Conservation (phyloP, 1,284 basidiomycete genomes). For the Xerocomus cyaneibrunnescens region DNA sequence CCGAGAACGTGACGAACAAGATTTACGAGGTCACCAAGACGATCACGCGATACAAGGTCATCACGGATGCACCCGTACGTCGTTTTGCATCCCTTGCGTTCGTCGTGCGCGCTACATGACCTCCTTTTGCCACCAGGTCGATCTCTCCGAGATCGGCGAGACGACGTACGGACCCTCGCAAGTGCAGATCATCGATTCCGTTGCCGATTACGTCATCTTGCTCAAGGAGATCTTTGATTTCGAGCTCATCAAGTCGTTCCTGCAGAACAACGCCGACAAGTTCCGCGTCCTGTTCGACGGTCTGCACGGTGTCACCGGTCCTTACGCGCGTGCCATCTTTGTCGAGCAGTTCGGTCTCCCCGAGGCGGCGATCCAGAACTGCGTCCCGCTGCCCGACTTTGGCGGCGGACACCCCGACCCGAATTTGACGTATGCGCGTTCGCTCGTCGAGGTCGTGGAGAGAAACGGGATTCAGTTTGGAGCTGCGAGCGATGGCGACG, state of each 20-base stretch:
- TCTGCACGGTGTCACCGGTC: constrained; percentile 95
- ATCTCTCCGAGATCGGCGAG: constrained; percentile 83
- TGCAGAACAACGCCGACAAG: constrained; percentile 63
- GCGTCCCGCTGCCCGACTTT: constrained; percentile 89
- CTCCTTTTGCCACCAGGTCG: constrained; percentile 51
- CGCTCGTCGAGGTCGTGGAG: constrained; percentile 92
- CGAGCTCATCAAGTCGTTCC: constrained; percentile 87
- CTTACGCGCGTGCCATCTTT: constrained; percentile 91
- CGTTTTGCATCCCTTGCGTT: background rate
- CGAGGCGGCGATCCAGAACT: constrained; percentile 86
- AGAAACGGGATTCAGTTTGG: constrained; percentile 87
- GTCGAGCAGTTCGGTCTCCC: constrained; percentile 83
- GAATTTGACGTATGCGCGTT: constrained; percentile 96
- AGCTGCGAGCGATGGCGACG: constrained; percentile 96
- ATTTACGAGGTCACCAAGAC: constrained; percentile 92
- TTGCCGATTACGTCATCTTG: constrained; percentile 84
- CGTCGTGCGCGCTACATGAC: background rate
- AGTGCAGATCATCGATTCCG: constrained; percentile 94
- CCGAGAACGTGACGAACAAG: constrained; percentile 91
- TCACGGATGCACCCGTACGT: constrained; percentile 76
- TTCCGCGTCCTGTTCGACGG: constrained; percentile 96
- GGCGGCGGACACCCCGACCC: constrained; percentile 98
- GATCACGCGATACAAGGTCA: constrained; percentile 83
- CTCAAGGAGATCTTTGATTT: constrained; percentile 95
- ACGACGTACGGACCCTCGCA: constrained; percentile 79